Conservation (phyloP, 805 yeast species). For the Nakazawaea molendinolei region DNA sequence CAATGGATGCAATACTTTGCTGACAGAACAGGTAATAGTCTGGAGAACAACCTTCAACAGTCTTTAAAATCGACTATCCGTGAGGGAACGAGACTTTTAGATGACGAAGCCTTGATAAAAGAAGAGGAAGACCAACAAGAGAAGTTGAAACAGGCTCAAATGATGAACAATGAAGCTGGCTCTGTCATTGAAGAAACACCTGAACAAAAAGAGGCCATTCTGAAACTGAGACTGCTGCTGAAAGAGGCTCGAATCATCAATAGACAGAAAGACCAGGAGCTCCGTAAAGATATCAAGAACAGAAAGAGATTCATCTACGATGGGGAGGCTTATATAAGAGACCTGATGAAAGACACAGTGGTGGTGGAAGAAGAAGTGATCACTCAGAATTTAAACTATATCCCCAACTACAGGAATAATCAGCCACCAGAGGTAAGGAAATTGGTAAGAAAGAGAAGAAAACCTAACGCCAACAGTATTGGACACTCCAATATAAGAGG, state of each 20-base stretch:
- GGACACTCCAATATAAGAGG: conserved; percentile 38
- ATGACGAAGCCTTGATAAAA: conserved; percentile 8
- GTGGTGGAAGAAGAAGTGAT: conserved; percentile 11
- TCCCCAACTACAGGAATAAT: conserved; percentile 4
- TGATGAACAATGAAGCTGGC: not conserved
- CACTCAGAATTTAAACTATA: conserved; percentile 11
- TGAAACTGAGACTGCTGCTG: conserved; percentile 1
- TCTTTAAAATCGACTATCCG: conserved; percentile 25
- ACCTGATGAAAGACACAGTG: conserved; percentile 7
- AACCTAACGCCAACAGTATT: conserved; percentile 42
- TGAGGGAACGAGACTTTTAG: conserved; percentile 10
- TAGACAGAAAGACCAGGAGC: conserved; percentile 6
- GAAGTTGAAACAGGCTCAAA: not conserved
- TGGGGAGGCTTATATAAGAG: not conserved
- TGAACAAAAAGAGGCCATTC: not conserved
- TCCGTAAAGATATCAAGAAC: conserved; percentile 7
- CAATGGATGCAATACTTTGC: conserved; percentile 47
- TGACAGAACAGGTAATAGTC: conserved; percentile 29
- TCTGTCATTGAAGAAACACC: not conserved
- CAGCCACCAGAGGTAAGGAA: conserved; percentile 20
- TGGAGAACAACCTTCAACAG: conserved; percentile 5
- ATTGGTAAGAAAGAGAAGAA: conserved; percentile 34
- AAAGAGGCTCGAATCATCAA: conserved; percentile 1
- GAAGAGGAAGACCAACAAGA: conserved; percentile 5
- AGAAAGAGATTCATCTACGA: conserved; percentile 8